phyloP scores from a whole-genome alignment of 805 yeast species.

The Hanseniaspora valbyensis region DNA sequence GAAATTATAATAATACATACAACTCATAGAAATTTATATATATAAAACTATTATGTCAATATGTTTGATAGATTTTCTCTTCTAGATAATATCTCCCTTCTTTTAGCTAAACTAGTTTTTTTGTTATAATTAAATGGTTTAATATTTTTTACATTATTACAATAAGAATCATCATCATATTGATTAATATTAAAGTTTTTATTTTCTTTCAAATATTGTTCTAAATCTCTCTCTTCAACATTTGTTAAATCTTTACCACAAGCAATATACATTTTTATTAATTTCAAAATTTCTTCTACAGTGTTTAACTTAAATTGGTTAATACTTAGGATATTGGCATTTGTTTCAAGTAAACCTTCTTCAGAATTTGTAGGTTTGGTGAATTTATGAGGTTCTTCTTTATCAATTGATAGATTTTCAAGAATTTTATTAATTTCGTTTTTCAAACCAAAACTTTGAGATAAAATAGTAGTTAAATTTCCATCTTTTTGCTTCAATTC shows the following conservation, averaged over 20 bases:
- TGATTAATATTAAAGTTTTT: neutral
- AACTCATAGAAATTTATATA: too few relatives aligned
- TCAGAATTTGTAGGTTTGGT: neutral
- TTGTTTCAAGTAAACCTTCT: neutral
- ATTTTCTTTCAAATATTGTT: neutral
- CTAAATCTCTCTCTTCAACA: neutral
- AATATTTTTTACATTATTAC: too few relatives aligned
- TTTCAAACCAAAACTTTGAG: neutral
- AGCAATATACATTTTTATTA: neutral
- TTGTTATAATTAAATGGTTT: neutral
- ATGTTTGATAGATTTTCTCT: neutral
- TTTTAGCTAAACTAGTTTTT: neutral
- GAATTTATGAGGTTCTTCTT: neutral
- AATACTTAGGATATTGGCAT: neutral
- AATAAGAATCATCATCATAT: too few relatives aligned
- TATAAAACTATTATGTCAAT: neutral
- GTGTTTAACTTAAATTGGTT: neutral
- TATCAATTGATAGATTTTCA: neutral
- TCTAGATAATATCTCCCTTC: neutral
- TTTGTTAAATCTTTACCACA: neutral
- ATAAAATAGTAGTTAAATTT: neutral
- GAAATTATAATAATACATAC: too few relatives aligned
- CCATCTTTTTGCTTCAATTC: neutral
- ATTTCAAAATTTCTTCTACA: neutral
- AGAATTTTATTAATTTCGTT: neutral